These are phyloP conservation scores for Myxozyma neotropica DNA, from an alignment of 805 yeast species.

Conservation along the genomic window DNA sequence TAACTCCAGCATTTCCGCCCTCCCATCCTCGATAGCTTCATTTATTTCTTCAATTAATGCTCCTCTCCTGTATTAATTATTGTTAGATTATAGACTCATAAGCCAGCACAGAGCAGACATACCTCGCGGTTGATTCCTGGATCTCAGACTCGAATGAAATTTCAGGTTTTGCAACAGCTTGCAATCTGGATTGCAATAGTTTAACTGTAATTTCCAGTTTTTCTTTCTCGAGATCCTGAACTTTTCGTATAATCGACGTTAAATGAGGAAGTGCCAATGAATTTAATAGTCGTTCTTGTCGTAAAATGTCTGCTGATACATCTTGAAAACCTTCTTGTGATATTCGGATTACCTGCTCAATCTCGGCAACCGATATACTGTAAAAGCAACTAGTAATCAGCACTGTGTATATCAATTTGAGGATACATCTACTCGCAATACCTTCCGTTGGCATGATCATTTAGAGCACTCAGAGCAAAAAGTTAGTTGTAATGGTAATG, in stretches of 20 bases:
- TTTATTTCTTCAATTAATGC: conserved; percentile 21
- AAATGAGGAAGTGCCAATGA: not conserved
- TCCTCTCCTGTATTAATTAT: conserved; percentile 20
- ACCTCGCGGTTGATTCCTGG: conserved; percentile 9
- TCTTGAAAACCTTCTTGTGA: conserved; percentile 34
- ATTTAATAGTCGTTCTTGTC: conserved; percentile 18
- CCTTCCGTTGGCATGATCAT: conserved; percentile 30
- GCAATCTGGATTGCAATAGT: conserved; percentile 7
- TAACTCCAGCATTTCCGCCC: conserved; percentile 31
- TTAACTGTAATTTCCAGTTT: conserved; percentile 21
- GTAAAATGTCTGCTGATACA: conserved; percentile 25
- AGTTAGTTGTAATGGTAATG: not conserved
- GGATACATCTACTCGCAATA: not conserved
- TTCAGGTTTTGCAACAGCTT: conserved; percentile 18
- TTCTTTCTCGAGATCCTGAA: conserved; percentile 29
- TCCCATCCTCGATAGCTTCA: conserved; percentile 29
- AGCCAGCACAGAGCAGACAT: too few species aligned
- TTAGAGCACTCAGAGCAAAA: conserved; percentile 13
- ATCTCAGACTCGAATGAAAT: conserved; percentile 24
- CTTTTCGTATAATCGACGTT: conserved; percentile 18
- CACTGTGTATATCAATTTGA: too few species aligned
- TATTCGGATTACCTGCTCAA: conserved; percentile 29
- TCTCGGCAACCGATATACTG: conserved; percentile 26
- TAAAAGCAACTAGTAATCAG: too few species aligned
- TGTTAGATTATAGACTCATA: too few species aligned